These are phyloP conservation scores for Nothomitra cinnamomea DNA, from an alignment of 2,329 filamentous ascomycete species.

Conservation along the genomic window DNA sequence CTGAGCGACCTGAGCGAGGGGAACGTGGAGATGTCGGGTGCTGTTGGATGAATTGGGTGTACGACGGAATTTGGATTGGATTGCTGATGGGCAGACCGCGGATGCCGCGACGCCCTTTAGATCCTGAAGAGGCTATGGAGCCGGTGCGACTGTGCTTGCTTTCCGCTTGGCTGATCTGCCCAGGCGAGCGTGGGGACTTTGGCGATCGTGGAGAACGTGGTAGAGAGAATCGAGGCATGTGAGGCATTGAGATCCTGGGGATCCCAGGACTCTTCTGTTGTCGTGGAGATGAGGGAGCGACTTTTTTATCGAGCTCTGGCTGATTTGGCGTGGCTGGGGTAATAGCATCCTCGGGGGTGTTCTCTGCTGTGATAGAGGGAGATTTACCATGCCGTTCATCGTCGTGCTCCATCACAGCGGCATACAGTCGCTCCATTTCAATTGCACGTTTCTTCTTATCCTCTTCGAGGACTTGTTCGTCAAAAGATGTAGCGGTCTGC, in stretches of 20 bases:
- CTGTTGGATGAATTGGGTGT: not conserved
- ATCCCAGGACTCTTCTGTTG: not conserved
- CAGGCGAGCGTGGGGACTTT: not conserved
- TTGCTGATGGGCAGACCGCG: not conserved
- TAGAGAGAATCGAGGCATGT: not conserved
- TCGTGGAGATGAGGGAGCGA: not conserved
- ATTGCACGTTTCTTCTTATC: constrained; percentile 61
- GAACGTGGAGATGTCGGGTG: not conserved
- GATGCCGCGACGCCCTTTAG: not conserved
- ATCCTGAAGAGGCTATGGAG: not conserved
- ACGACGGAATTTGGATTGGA: constrained; percentile 3
- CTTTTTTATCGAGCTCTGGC: not conserved
- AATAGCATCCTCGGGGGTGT: too few relatives aligned
- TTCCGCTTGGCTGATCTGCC: not conserved
- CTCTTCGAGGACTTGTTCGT: constrained; percentile 56
- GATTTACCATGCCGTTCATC: not conserved
- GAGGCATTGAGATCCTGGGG: not conserved
- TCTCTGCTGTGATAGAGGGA: not conserved
- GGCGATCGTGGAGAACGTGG: not conserved
- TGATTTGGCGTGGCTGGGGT: not conserved
- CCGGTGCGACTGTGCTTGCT: not conserved
- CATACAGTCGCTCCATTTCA: constrained; percentile 82
- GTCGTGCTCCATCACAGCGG: constrained; percentile 81
- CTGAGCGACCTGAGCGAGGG: not conserved
- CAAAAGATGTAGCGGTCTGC: constrained; percentile 44